phyloP scores from a whole-genome alignment of 176 grass and related monocot genomes.

The Avena eriantha region DNA sequence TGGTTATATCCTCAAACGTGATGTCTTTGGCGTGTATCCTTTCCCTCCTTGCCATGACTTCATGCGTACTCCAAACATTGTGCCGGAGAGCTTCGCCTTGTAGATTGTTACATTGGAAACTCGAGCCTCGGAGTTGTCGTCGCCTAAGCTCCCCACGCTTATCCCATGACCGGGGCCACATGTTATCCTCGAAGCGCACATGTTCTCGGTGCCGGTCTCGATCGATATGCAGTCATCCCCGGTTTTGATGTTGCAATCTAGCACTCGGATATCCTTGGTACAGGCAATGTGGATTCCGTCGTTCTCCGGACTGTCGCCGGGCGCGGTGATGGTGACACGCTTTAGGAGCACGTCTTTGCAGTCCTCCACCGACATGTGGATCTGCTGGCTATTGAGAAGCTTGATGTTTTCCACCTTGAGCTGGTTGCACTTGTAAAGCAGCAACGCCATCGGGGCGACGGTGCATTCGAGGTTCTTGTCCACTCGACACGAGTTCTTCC shows the following conservation, averaged over 20 bases:
- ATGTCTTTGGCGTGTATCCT: background rate
- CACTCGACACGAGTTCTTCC: background rate
- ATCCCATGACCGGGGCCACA: background rate
- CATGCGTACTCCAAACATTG: background rate
- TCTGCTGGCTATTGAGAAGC: background rate
- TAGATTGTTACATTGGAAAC: background rate
- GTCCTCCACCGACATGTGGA: background rate
- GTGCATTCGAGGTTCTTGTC: background rate
- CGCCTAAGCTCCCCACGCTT: background rate
- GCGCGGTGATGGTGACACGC: background rate
- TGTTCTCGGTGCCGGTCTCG: background rate
- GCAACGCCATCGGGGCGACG: background rate
- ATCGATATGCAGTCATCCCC: background rate
- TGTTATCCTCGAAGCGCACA: background rate
- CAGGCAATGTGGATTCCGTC: background rate
- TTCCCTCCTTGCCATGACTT: background rate
- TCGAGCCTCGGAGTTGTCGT: background rate
- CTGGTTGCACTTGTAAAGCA: background rate
- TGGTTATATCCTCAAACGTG: background rate
- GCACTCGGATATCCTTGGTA: background rate
- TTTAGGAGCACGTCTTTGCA: background rate
- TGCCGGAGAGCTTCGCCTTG: background rate
- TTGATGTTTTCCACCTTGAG: background rate
- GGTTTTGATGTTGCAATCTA: background rate
- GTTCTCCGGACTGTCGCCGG: background rate